Evolutionary conservation across 345 rosid species (phyloP), one percentile per base, ranked within the genome.

Genomic region (Ricinus communis): DNA sequence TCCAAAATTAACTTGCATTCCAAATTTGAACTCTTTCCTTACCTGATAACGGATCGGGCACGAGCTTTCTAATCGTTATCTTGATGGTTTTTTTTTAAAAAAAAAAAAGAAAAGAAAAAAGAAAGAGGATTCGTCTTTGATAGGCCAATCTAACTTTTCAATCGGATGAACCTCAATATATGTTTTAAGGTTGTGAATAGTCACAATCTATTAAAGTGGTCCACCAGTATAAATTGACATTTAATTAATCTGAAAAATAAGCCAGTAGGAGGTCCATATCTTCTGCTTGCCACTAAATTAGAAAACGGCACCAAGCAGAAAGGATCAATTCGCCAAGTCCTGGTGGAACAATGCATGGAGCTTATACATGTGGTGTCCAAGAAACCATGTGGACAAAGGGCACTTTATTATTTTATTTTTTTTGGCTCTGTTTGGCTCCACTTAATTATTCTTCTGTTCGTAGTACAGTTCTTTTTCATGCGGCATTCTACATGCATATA

Each of bases 391-490:
- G 47, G 47, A n/a, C 47, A 38, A 54, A 54, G 25, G 14, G 13
- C 47, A 43, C 47, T 43, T 43, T 8, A 4, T 43, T 9, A 38
- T 38, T 38, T 9, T 9, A 38, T 38, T 1, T 27, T 55, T 54
- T 30, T n/a, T n/a, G n/a, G n/a, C n/a, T n/a, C n/a, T n/a, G n/a
- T n/a, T n/a, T n/a, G n/a, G n/a, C 33, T 22, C 59, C 59, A 8
- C 59, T 16, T 65, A 30, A 65, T 66, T 66, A 65, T n/a, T 65
- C 46, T 21, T n/a, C 36, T n/a, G 15, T 19, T 60, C 46, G 31
- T 59, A 16, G 7, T 50, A 50, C 16, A 28, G 21, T 56, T 33
- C 38, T 33, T 33, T 33, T 33, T 6, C 38, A 33, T 33, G 38
- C 38, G 6, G 38, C 38, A 33, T 33, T 6, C 6, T 33, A n/a